Conservation (phyloP, 768 basidiomycete genomes). For the Lactarius sanguifluus region DNA sequence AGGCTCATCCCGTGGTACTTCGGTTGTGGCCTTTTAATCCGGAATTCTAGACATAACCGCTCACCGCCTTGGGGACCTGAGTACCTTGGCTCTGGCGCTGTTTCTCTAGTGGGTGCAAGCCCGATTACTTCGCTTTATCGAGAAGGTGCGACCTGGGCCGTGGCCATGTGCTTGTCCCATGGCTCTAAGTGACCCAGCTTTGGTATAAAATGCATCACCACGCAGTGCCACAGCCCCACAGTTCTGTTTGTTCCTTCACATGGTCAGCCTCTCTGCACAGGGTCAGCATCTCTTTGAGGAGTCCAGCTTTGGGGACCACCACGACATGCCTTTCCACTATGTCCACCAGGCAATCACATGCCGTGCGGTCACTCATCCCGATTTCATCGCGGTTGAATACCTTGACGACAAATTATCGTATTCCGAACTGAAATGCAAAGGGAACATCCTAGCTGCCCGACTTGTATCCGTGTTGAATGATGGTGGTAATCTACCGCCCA, state of each 20-base stretch:
- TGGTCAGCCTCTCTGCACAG: conserved; percentile 38
- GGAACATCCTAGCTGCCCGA: conserved; percentile 46
- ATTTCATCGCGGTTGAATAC: conserved; percentile 51
- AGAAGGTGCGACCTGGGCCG: no score
- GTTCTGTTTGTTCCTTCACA: conserved; percentile 17
- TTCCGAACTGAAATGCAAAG: conserved; percentile 47
- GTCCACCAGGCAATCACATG: conserved; percentile 57
- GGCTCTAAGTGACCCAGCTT: neutral
- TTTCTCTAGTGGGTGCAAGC: neutral
- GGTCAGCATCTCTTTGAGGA: conserved; percentile 47
- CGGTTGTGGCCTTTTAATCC: neutral
- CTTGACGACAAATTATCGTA: conserved; percentile 50
- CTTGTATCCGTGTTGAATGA: conserved; percentile 32
- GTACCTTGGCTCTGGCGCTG: neutral
- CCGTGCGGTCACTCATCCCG: conserved; percentile 44
- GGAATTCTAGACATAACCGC: neutral
- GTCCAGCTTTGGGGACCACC: conserved; percentile 45
- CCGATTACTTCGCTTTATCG: neutral
- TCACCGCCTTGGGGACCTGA: neutral
- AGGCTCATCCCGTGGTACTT: neutral
- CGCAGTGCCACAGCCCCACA: neutral
- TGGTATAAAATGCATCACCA: neutral
- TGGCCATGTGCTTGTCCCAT: no score
- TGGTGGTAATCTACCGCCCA: no score
- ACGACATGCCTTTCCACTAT: conserved; percentile 45